Conservation (phyloP, 139 green algal species). For the Chlorella ohadii region DNA sequence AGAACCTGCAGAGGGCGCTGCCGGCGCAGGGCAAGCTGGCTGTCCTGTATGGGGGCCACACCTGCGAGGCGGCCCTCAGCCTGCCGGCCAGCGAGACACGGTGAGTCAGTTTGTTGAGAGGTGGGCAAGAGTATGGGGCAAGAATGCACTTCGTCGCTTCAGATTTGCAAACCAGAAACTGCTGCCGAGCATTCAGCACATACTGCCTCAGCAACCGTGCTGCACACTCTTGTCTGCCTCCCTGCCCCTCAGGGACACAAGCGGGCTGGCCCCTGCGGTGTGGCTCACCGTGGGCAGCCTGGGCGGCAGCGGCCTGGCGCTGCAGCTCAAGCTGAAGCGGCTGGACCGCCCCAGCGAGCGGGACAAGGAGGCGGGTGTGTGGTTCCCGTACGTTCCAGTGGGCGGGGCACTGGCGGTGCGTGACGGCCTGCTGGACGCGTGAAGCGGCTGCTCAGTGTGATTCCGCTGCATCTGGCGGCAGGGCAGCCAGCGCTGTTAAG, state of each 20-base stretch:
- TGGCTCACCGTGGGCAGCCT: slow-evolving; percentile 64
- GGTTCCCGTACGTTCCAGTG: slow-evolving; percentile 71
- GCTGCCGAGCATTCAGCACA: no score
- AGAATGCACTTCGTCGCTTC: no score
- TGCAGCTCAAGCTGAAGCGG: slow-evolving; percentile 67
- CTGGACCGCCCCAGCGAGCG: slow-evolving; percentile 58
- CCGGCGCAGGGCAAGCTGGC: slow-evolving; percentile 49
- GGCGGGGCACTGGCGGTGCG: slow-evolving; percentile 70
- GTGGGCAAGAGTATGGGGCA: background rate
- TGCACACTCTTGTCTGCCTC: no score
- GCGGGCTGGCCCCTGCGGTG: slow-evolving; percentile 36
- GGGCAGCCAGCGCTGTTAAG: no score
- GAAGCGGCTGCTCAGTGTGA: background rate
- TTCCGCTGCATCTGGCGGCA: background rate
- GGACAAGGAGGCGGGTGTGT: slow-evolving; percentile 62
- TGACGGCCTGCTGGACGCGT: slow-evolving; percentile 32
- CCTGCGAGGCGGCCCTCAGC: slow-evolving; percentile 39
- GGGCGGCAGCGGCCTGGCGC: slow-evolving; percentile 46
- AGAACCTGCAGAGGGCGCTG: slow-evolving; percentile 34
- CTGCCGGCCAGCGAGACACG: slow-evolving; percentile 46
- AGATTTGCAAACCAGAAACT: no score
- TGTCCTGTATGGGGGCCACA: slow-evolving; percentile 19
- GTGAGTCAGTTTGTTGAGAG: background rate
- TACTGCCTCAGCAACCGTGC: no score
- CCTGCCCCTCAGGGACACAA: slow-evolving; percentile 25